A percentile compares a stretch with the other conserved stretches of the same genome.
These are phyloP conservation scores for Colletotrichum costaricense DNA, from an alignment of 2,329 filamentous ascomycete genomes.

Conservation along the genomic window DNA sequence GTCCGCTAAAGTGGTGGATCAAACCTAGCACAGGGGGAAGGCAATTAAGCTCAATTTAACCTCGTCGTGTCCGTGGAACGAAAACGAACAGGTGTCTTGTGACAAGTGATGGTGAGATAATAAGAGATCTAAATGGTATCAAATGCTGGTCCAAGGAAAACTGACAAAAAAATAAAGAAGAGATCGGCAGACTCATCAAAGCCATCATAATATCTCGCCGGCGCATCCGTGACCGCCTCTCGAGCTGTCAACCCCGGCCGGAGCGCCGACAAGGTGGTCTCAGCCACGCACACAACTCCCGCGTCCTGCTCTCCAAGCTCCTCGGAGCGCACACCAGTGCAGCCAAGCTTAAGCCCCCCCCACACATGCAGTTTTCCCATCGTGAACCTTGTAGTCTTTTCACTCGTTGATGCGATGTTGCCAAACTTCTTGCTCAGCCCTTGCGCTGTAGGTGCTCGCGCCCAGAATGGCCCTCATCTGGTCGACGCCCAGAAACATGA, in stretches of 20 bases:
- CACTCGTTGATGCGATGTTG: conserved; percentile 56
- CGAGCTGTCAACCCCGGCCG: not conserved
- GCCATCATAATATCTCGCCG: too few relatives aligned
- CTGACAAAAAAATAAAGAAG: not conserved
- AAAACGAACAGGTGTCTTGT: not conserved
- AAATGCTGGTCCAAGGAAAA: not conserved
- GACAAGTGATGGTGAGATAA: not conserved
- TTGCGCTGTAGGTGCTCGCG: conserved; percentile 56
- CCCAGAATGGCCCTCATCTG: conserved; percentile 60
- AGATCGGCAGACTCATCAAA: not conserved
- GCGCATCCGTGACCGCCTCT: not conserved
- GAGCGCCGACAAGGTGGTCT: not conserved
- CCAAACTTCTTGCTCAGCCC: conserved; percentile 59
- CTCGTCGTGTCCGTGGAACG: not conserved
- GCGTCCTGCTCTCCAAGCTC: not conserved
- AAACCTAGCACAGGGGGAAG: not conserved
- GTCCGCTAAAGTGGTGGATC: conserved; percentile 11
- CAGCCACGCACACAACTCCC: not conserved
- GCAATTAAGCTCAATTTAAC: conserved; percentile 20
- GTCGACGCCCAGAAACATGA: conserved; percentile 52
- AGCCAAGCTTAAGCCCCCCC: not conserved
- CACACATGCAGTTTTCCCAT: not conserved
- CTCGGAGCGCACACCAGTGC: not conserved
- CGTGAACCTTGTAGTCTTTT: not conserved
- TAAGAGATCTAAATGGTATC: conserved; percentile 25